Evolutionary conservation across 2,329 filamentous ascomycete species (phyloP).

Genomic region (Hyphodiscus sp.): DNA sequence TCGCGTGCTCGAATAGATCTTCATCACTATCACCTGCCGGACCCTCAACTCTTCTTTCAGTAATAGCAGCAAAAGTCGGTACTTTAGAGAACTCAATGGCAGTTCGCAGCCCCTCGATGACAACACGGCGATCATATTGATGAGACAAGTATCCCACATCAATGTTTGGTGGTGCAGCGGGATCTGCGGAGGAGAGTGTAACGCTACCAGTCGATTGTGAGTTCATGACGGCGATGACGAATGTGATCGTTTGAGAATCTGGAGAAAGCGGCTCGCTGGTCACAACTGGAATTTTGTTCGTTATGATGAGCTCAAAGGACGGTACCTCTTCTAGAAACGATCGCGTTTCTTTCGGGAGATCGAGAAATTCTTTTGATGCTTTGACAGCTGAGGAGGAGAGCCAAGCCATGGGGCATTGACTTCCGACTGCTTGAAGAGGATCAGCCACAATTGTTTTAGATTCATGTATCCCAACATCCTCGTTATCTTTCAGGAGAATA

Average conservation of each 20-base stretch:
- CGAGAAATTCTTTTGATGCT: not conserved
- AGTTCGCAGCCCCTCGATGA: not conserved
- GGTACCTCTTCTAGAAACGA: not conserved
- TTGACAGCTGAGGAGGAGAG: not conserved
- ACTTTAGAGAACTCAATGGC: not conserved
- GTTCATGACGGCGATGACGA: slow-evolving; percentile 44
- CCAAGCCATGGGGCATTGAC: not conserved
- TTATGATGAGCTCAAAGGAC: not conserved
- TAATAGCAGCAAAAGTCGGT: not conserved
- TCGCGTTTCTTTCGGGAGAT: not conserved
- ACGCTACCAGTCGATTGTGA: slow-evolving; percentile 55
- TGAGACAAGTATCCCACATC: slow-evolving; percentile 52
- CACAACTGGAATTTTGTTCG: slow-evolving; percentile 27
- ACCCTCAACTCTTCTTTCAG: not conserved
- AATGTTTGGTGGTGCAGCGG: slow-evolving; percentile 56
- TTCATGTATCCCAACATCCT: slow-evolving; percentile 30
- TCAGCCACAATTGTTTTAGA: not conserved
- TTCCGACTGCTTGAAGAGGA: not conserved
- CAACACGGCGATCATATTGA: slow-evolving; percentile 42
- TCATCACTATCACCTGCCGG: not conserved
- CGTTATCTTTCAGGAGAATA: slow-evolving; percentile 39
- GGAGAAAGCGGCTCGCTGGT: slow-evolving; percentile 16
- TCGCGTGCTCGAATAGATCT: not conserved
- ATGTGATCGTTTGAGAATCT: slow-evolving; percentile 38
- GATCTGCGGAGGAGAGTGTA: slow-evolving; percentile 52